Evolutionary conservation across 441 rosid genomes (phyloP).

Genomic region (Eutrema salsugineum): DNA sequence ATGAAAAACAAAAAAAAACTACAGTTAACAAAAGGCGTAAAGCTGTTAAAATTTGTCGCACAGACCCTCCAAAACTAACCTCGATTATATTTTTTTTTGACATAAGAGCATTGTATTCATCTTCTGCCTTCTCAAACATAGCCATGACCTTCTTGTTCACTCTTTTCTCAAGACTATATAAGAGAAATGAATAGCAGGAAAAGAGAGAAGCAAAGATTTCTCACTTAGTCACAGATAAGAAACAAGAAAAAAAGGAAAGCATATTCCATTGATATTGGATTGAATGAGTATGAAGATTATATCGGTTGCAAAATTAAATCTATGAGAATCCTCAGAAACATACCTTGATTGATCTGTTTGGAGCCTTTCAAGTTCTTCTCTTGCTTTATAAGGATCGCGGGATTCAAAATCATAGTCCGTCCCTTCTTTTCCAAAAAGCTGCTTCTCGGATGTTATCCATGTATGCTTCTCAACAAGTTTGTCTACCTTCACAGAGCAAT

Average conservation of each 20-base stretch:
- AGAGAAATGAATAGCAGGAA: constrained; percentile 15
- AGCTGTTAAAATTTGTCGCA: background rate
- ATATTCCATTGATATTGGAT: constrained; percentile 4
- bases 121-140: constrained; percentile 99
- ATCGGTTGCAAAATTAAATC: background rate
- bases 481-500: constrained; percentile 77
- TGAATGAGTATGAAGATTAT: background rate
- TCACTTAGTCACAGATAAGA: background rate
- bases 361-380: constrained; percentile 79
- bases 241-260: background rate
- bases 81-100: constrained; percentile 91
- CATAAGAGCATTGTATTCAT: constrained; percentile 88
- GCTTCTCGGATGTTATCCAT: constrained; percentile 92
- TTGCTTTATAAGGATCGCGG: constrained; percentile 72
- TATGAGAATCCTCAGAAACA: constrained; percentile 2
- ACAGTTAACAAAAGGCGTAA: background rate
- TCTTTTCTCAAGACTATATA: constrained; percentile 85
- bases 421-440: constrained; percentile 87
- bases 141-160: constrained; percentile 99
- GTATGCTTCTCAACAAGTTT: constrained; percentile 88
- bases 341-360: constrained; percentile 94
- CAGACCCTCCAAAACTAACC: constrained; percentile 44
- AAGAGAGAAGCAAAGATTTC: background rate
- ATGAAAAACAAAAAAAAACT: constrained; percentile 1
- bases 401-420: constrained; percentile 94